phyloP scores from a whole-genome alignment of 352 stramenopile genomes.

The Phytophthora sp. region DNA sequence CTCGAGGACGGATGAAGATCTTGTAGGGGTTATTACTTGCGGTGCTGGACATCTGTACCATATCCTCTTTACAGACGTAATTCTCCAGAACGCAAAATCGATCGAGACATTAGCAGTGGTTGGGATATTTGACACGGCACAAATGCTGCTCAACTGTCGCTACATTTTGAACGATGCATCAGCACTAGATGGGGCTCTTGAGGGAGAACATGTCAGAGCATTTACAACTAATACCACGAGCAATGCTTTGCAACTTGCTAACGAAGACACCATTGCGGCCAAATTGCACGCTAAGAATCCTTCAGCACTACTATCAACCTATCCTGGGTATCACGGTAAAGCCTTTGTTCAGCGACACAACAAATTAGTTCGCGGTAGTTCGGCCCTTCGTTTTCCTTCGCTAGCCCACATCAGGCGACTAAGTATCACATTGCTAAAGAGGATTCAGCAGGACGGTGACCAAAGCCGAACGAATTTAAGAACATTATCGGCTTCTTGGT shows the following conservation, averaged over 20 bases:
- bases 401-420: background rate
- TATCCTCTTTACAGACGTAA: slow-evolving; percentile 34
- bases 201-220: background rate
- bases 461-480: background rate
- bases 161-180: background rate
- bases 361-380: background rate
- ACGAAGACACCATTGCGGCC: background rate
- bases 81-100: slow-evolving; percentile 41
- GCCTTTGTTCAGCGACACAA: background rate
- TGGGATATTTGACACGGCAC: slow-evolving; percentile 10
- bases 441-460: background rate
- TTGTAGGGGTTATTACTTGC: slow-evolving; percentile 14
- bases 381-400: background rate
- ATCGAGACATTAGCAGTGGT: slow-evolving; percentile 21
- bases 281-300: background rate
- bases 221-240: background rate
- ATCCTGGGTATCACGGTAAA: slow-evolving; percentile 2
- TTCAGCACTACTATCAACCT: background rate
- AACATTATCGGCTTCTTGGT: background rate
- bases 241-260: background rate
- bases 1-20: slow-evolving; percentile 18
- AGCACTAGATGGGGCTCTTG: background rate
- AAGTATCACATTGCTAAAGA: background rate
- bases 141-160: slow-evolving; percentile 11
- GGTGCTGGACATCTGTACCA: slow-evolving; percentile 39